phyloP scores from a whole-genome alignment of 768 basidiomycete species.

The Mycena indigotica region DNA sequence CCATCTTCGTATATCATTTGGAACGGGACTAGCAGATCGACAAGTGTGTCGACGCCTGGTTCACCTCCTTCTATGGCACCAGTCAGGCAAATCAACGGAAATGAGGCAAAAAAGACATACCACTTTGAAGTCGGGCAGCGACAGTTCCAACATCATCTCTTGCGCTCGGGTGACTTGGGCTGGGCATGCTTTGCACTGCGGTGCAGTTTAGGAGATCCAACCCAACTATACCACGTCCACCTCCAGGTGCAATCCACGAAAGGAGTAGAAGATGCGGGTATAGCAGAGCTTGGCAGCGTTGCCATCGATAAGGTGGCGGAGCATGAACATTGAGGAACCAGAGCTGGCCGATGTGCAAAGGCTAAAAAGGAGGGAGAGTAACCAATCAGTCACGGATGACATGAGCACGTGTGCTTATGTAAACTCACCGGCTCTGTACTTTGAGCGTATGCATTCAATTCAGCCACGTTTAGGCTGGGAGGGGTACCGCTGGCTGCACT shows the following conservation, averaged over 20 bases:
- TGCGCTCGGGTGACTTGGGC: constrained; percentile 78
- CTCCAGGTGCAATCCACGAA: constrained; percentile 84
- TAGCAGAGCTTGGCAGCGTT: constrained; percentile 77
- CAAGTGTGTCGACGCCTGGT: constrained; percentile 42
- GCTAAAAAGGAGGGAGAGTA: constrained; percentile 50
- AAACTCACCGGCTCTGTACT: constrained; percentile 50
- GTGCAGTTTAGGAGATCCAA: constrained; percentile 86
- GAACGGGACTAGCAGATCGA: constrained; percentile 85
- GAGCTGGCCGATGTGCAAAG: constrained; percentile 78
- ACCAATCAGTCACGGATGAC: constrained; percentile 13
- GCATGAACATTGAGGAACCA: constrained; percentile 96
- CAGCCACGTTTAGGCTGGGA: constrained; percentile 46
- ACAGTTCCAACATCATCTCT: constrained; percentile 85
- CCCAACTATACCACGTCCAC: constrained; percentile 82
- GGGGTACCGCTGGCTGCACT: constrained; percentile 39
- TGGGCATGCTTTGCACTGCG: constrained; percentile 81
- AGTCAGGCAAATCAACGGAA: background rate
- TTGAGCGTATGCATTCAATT: constrained; percentile 50
- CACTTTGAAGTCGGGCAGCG: constrained; percentile 69
- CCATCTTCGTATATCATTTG: constrained; percentile 90
- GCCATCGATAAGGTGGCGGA: constrained; percentile 74
- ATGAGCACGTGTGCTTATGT: constrained; percentile 10
- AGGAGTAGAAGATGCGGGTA: constrained; percentile 85
- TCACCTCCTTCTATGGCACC: constrained; percentile 2
- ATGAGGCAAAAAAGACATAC: constrained; percentile 27